Evolutionary conservation across 2,329 filamentous ascomycete genomes (phyloP).

Genomic region (Scleromitrula shiraiana): DNA sequence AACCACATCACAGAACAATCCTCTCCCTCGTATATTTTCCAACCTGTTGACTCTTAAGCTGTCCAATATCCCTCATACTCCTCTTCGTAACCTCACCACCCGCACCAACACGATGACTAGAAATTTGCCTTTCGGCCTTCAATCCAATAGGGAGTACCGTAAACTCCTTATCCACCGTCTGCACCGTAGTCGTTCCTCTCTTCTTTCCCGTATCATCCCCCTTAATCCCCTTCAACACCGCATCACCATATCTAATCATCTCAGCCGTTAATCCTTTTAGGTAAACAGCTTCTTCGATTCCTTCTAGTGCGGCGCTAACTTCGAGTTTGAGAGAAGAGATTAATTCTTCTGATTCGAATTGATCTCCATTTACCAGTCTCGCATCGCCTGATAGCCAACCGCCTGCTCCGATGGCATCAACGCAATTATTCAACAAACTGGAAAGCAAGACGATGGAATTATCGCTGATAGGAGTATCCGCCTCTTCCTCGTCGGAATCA

Average conservation of each 20-base stretch:
- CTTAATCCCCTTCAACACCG: constrained; percentile 17
- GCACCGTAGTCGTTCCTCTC: constrained; percentile 35
- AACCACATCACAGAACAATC: constrained; percentile 50
- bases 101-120: constrained; percentile 51
- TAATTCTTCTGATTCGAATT: constrained; percentile 51
- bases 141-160: constrained; percentile 63
- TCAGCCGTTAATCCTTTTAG: constrained; percentile 58
- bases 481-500: constrained; percentile 37
- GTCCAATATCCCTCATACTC: constrained; percentile 65
- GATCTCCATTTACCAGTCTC: constrained; percentile 39
- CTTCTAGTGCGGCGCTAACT: constrained; percentile 62
- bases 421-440: constrained; percentile 61
- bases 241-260: constrained; percentile 51
- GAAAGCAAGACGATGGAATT: constrained; percentile 64
- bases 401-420: constrained; percentile 66
- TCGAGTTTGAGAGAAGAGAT: constrained; percentile 59
- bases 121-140: constrained; percentile 47
- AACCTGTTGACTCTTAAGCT: constrained; percentile 70
- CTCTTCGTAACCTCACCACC: constrained; percentile 64
- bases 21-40: constrained; percentile 78
- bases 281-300: constrained; percentile 59
- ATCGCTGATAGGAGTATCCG: constrained; percentile 53
- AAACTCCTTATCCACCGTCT: constrained; percentile 37
- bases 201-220: constrained; percentile 26
- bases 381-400: constrained; percentile 64